Conservation (phyloP, 73 alveolate genomes). For the Paramecium bursaria region DNA sequence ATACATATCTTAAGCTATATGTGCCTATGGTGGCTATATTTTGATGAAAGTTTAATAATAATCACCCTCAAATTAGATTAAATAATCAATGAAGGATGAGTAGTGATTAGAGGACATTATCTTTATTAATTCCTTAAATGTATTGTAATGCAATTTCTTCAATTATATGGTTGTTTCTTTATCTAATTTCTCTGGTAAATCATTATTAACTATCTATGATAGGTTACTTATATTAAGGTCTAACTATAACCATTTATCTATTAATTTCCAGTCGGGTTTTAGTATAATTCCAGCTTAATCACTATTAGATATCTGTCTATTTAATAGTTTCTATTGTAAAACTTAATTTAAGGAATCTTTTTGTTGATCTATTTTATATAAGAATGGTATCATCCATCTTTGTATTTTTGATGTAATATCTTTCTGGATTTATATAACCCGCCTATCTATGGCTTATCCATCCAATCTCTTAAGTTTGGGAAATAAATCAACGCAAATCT, state of each 20-base stretch:
- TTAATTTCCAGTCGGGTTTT: slow-evolving; percentile 5
- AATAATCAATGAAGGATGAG: slow-evolving; percentile 23
- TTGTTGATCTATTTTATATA: neutral
- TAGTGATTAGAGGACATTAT: neutral
- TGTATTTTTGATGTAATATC: neutral
- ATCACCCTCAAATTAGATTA: slow-evolving; percentile 18
- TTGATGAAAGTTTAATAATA: neutral
- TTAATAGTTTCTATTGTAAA: too few species aligned
- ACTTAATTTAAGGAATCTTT: neutral
- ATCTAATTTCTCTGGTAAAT: neutral
- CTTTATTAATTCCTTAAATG: slow-evolving; percentile 7
- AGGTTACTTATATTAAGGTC: neutral
- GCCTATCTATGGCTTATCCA: slow-evolving; percentile 13
- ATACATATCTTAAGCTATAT: slow-evolving; percentile 35
- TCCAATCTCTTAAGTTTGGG: slow-evolving; percentile 44
- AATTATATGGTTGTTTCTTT: neutral
- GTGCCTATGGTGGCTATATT: slow-evolving; percentile 10
- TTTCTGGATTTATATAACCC: neutral
- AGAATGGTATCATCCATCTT: slow-evolving; percentile 30
- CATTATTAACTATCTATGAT: neutral
- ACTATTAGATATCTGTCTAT: neutral
- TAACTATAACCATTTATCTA: neutral
- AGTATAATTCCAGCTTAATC: neutral
- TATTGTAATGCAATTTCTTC: slow-evolving; percentile 14
- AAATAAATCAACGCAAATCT: neutral